Evolutionary conservation across 2,329 filamentous ascomycete genomes (phyloP).

Genomic region (Chaetoscypha palmicola): DNA sequence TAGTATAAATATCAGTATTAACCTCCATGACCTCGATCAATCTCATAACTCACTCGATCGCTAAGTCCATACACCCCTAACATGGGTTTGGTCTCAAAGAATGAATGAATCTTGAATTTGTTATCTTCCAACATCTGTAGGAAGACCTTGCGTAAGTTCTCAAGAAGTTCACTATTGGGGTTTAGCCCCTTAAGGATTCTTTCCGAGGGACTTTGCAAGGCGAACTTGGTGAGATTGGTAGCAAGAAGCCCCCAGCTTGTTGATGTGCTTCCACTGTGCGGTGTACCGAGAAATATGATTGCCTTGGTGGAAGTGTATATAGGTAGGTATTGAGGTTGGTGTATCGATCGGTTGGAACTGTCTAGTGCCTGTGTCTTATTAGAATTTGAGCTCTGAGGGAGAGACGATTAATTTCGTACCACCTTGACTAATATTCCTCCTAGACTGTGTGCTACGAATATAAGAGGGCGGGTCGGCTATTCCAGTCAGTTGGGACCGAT

Average conservation of each 20-base stretch:
- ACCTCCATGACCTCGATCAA: neutral
- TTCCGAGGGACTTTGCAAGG: neutral
- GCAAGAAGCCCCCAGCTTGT: slow-evolving; percentile 1
- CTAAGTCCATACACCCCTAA: slow-evolving; percentile 1
- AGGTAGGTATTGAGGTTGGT: slow-evolving; percentile 7
- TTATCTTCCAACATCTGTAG: slow-evolving; percentile 4
- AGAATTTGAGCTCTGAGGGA: neutral
- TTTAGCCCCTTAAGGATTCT: slow-evolving; percentile 1
- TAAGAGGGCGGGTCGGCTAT: slow-evolving; percentile 1
- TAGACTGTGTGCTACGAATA: slow-evolving; percentile 3
- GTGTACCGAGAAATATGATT: slow-evolving; percentile 28
- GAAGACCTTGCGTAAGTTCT: slow-evolving; percentile 1
- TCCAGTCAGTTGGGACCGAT: too few relatives aligned
- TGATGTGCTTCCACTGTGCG: slow-evolving; percentile 15
- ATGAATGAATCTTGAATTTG: slow-evolving; percentile 3
- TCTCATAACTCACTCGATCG: neutral
- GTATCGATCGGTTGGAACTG: slow-evolving; percentile 3
- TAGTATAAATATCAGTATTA: neutral
- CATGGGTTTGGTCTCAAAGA: slow-evolving; percentile 4
- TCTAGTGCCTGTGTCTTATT: neutral
- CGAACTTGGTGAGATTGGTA: slow-evolving; percentile 3
- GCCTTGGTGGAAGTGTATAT: slow-evolving; percentile 10
- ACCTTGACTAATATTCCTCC: slow-evolving; percentile 3
- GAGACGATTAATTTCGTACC: neutral
- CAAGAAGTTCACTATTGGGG: neutral